Evolutionary conservation across 2,329 filamentous ascomycete genomes (phyloP), one percentile per base, ranked within the genome.

Genomic region (Fusarium lateritium): DNA sequence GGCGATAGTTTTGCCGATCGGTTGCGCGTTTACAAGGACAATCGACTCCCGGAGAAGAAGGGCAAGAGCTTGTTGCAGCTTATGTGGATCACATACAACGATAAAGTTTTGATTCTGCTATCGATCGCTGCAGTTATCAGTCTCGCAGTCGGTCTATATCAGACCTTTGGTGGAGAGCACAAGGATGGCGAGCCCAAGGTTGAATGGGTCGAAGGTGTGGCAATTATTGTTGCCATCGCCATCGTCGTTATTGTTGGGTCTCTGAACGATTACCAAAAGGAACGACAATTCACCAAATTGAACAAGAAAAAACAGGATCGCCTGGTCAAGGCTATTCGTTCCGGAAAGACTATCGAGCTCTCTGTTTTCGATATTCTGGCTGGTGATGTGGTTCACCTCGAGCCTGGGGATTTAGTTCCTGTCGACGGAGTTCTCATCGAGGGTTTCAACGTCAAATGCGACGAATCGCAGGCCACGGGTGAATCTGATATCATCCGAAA

Each of bases 81-180:
- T 42, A 91, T 93, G 79, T 94, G 92, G 92, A 92, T 94, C 73
- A 93, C 92, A 0, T 93, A 93, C 77, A 93, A 94, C 79, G 92
- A 94, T 83, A 94, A 94, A 77, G 90, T 94, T 5, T 82, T 94
- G 45, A 91, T 93, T 61, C 82, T 94, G 7, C 83, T 94, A 56
- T 92, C 90, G 1, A 82, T 87, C 49, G 92, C 92, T 43, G 92
- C 92, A 5, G 83, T 89, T 38, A 88, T 94, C 50, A 94, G 92
- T 44, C 84, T 94, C 43, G 91, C 89, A 7, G 85, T 94, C 42
- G 92, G 92, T 47, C 82, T 94, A 1, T 94, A 94, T 77, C 90
- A 94, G 77, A 91, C 90, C 0, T 91, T 93, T 76, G 90, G 90
- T 14, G 81, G 82, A 21, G 70, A 83, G 6, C 89, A 92, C 65